A percentile compares a stretch with the other conserved stretches of the same genome.
phyloP scores from a whole-genome alignment of 495 filamentous ascomycete genomes.

The Evernia prunastri region DNA sequence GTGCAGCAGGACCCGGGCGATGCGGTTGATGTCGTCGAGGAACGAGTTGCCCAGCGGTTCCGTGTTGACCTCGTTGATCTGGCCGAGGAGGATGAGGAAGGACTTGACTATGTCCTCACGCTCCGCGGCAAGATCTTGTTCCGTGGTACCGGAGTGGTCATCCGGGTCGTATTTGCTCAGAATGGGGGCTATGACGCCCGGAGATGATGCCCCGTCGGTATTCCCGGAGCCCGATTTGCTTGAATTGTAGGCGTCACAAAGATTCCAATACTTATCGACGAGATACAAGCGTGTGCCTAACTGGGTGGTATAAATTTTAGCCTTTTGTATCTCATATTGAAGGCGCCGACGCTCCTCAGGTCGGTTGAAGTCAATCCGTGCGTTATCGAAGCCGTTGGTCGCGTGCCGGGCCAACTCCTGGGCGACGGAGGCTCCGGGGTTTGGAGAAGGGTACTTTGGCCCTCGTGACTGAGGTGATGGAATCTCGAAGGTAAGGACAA shows the following conservation, averaged over 20 bases:
- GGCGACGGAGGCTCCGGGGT: constrained; percentile 22
- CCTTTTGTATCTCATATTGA: constrained; percentile 79
- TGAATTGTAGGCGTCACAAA: constrained; percentile 47
- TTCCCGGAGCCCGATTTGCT: not conserved
- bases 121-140: constrained; percentile 56
- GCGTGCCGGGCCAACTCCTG: constrained; percentile 4
- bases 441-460: constrained; percentile 16
- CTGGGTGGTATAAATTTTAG: constrained; percentile 71
- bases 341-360: constrained; percentile 46
- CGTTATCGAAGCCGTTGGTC: constrained; percentile 6
- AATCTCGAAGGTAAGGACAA: constrained; percentile 42
- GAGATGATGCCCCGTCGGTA: not conserved
- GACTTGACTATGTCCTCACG: constrained; percentile 69
- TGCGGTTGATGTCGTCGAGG: constrained; percentile 63
- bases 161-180: constrained; percentile 35
- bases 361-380: constrained; percentile 23
- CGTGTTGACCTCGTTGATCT: constrained; percentile 71
- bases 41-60: constrained; percentile 74
- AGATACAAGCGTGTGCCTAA: constrained; percentile 69
- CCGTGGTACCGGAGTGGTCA: constrained; percentile 33
- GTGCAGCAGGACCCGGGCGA: constrained; percentile 68
- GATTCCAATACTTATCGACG: constrained; percentile 72
- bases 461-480: constrained; percentile 8
- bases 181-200: constrained; percentile 17
- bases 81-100: constrained; percentile 60